Evolutionary conservation across 805 yeast genomes (phyloP), one percentile per base, ranked within the genome.

Genomic region (Suhomyces vadensis): DNA sequence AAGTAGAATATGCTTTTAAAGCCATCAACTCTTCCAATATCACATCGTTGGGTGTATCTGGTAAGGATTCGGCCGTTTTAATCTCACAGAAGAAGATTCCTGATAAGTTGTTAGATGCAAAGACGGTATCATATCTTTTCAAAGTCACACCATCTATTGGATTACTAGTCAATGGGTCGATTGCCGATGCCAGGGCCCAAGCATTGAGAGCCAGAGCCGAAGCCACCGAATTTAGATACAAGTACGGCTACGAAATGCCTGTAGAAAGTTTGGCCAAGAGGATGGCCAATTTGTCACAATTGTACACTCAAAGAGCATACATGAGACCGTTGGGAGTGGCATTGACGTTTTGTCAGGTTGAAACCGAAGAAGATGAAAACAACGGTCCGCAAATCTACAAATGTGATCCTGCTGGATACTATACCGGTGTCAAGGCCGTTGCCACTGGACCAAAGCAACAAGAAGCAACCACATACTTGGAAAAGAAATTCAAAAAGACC

Each of bases 301-400:
- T 94, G 50, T 94, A 90, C 67, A 94, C 99, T 33, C 99, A 94
- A 70, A 79, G 97, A 62, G 98, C 98, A 8, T 92, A 92, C 67
- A 94, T 94, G 98, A 82, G 99, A 68, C 99, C 99, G 20, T 75
- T 90, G 54, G 99, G 99, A 29, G 97, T 92, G 47, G 88, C 96
- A 22, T 76, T 90, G 60, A 89, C 97, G 20, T 85, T 92, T 58
- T 78, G 90, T 46, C 81, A 95, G 36, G 83, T 87, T 45, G 75
- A 70, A 43, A 57, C 60, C 29, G 75, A 70, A 46, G 74, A 69
- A 46, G 97, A 90, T 65, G 97, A 89, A 60, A 95, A 85, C 67
- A 65, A 73, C 42, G 99, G 98, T 1, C 97, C 99, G 21, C 81
- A 83, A 57, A 76, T 94, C 48, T 90, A 79, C 73, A 94, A 92